Evolutionary conservation across 2,329 filamentous ascomycete species (phyloP).

Genomic region (Fusarium staphyleae): DNA sequence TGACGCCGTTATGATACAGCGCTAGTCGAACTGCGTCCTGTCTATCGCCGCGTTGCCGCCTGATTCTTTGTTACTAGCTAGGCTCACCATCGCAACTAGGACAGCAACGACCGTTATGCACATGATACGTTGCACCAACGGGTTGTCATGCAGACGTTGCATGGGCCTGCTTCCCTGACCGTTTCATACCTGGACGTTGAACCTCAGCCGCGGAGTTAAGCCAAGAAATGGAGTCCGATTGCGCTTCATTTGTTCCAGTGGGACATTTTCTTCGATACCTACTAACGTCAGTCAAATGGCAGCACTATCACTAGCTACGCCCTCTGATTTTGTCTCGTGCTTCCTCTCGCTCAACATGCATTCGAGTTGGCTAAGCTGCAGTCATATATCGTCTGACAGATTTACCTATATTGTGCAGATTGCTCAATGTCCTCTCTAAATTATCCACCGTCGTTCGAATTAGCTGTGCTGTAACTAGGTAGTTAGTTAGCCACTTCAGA

Average conservation of each 20-base stretch:
- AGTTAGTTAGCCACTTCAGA: too few species aligned
- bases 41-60: constrained; percentile 1
- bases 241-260: not conserved
- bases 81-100: constrained; percentile 1
- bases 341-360: not conserved
- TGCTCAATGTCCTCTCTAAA: too few species aligned
- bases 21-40: constrained; percentile 13
- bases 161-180: constrained; percentile 15
- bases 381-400: too few species aligned
- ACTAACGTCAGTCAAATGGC: constrained; percentile 5
- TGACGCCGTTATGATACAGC: constrained; percentile 1
- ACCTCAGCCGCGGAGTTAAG: not conserved
- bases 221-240: not conserved
- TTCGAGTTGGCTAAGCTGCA: too few species aligned
- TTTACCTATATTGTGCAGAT: too few species aligned
- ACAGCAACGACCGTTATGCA: not conserved
- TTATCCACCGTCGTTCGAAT: too few species aligned
- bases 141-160: constrained; percentile 15
- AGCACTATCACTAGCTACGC: constrained; percentile 21
- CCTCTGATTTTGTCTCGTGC: constrained; percentile 2
- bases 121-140: constrained; percentile 2
- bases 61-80: too few species aligned
- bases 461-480: too few species aligned
- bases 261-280: constrained; percentile 4
- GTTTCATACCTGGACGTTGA: constrained; percentile 13